phyloP scores from a whole-genome alignment of 148 eudicot genomes.

The Dianthus caryophyllus region DNA sequence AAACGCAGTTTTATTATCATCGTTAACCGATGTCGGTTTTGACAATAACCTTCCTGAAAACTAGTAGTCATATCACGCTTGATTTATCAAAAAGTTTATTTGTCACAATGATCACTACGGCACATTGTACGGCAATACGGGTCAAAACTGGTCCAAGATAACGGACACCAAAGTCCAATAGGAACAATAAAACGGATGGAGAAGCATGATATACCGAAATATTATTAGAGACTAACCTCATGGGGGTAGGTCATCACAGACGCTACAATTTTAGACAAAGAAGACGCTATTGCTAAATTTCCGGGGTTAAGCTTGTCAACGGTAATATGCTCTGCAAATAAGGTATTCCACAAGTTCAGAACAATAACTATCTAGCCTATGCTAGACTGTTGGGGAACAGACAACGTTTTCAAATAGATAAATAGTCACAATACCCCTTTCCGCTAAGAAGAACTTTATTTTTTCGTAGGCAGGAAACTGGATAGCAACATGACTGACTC shows the following conservation, averaged over 20 bases:
- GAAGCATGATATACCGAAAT: not conserved
- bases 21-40: not conserved
- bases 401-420: not conserved
- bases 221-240: constrained; percentile 45
- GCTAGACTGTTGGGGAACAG: not conserved
- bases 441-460: constrained; percentile 71
- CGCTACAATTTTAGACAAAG: constrained; percentile 65
- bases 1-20: not conserved
- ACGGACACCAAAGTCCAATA: not conserved
- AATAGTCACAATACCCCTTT: constrained; percentile 42
- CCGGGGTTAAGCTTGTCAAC: constrained; percentile 53
- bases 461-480: constrained; percentile 92
- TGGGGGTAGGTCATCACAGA: constrained; percentile 85
- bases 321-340: constrained; percentile 54
- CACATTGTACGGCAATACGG: not conserved
- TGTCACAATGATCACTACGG: too few species aligned
- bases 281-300: constrained; percentile 71
- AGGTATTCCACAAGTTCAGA: constrained; percentile 5
- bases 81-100: too few species aligned
- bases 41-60: too few species aligned
- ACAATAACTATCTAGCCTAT: not conserved
- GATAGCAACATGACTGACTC: constrained; percentile 88
- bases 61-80: too few species aligned
- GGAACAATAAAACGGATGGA: not conserved
- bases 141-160: not conserved